Base-by-base conservation (phyloP, 768 basidiomycete species). In the Mycena epipterygia region DNA sequence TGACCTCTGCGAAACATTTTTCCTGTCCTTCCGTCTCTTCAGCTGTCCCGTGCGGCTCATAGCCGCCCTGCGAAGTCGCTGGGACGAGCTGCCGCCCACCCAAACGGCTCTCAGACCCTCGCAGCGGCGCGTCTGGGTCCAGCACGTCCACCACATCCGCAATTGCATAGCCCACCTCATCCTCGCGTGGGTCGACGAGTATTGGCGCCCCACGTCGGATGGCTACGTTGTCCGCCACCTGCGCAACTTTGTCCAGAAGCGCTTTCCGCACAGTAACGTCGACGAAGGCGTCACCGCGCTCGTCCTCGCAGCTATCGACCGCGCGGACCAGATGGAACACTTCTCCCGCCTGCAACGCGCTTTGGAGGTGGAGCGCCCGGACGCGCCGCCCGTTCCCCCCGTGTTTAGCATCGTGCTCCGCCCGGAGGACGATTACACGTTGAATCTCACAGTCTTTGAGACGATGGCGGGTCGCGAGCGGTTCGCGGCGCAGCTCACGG, bases 1-100 rank as follows among this genome's bases (percentile, higher is more conserved):
- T 60, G 78, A 86, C 42, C 77, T 92, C 79, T 74, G 80, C 68
- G 78, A 86, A 68, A 78, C 88, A 2, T 92, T 95, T 81, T 90
- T 93, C 80, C 79, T 89, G n/a, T 89, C 87, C 59, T 95, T 94
- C 80, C 89, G 93, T 30, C 86, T 89, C 69, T 94, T 92, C 82
- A 86, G 88, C 17, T 83, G 84, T 0, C 86, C 93, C 0, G 30
- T 49, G 19, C 82, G 84, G 9, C 81, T 90, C 14, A 80, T 89
- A 37, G 78, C 73, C 8, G 77, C 74, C 29, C 74, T 84, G 12
- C 71, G 88, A 29, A 76, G 76, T 7, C 87, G 92, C 46, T 95
- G 88, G 78, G 79, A 88, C 59, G 83, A 85, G 65, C 57, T 44
- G 27, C 73, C 78, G 9, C 76, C 78, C 56, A 81, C 35, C 5